Evolutionary conservation across 805 yeast species (phyloP).

Genomic region (Yamadazyma ubonensis): DNA sequence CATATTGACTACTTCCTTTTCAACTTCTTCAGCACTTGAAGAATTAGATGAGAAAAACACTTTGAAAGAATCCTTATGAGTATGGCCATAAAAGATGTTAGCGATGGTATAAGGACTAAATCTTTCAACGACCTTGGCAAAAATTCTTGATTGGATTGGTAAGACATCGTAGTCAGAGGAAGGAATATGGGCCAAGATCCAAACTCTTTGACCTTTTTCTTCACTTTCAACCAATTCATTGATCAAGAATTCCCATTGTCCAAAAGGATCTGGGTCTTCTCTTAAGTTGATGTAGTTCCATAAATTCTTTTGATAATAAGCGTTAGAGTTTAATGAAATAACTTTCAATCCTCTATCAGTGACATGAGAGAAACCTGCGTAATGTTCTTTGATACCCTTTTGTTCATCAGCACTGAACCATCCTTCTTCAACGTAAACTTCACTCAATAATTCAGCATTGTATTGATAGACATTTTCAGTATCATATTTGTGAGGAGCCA

Average conservation of each 20-base stretch:
- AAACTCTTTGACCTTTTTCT: constrained; percentile 57
- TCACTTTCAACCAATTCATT: constrained; percentile 65
- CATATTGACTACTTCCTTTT: constrained; percentile 48
- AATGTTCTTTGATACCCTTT: constrained; percentile 42
- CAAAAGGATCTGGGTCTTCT: constrained; percentile 58
- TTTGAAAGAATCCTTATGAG: constrained; percentile 67
- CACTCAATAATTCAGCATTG: constrained; percentile 38
- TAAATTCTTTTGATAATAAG: constrained; percentile 61
- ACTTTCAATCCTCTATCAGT: constrained; percentile 58
- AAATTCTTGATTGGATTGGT: constrained; percentile 58
- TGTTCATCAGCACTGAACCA: constrained; percentile 32
- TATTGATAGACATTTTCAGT: constrained; percentile 33
- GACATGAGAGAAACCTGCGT: constrained; percentile 59
- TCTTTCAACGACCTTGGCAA: constrained; percentile 58
- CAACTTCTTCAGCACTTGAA: constrained; percentile 36
- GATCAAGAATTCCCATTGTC: constrained; percentile 59
- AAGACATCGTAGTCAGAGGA: constrained; percentile 52
- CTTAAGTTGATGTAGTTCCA: constrained; percentile 50
- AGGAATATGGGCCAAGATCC: constrained; percentile 73
- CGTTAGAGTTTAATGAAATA: constrained; percentile 63
- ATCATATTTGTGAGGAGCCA: constrained; percentile 47
- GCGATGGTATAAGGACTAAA: constrained; percentile 70
- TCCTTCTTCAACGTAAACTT: constrained; percentile 36
- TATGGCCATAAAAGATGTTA: constrained; percentile 68
- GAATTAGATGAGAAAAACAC: constrained; percentile 53